These are phyloP conservation scores for Tricholoma saponaceum DNA, from an alignment of 768 basidiomycete species.

Conservation along the genomic window DNA sequence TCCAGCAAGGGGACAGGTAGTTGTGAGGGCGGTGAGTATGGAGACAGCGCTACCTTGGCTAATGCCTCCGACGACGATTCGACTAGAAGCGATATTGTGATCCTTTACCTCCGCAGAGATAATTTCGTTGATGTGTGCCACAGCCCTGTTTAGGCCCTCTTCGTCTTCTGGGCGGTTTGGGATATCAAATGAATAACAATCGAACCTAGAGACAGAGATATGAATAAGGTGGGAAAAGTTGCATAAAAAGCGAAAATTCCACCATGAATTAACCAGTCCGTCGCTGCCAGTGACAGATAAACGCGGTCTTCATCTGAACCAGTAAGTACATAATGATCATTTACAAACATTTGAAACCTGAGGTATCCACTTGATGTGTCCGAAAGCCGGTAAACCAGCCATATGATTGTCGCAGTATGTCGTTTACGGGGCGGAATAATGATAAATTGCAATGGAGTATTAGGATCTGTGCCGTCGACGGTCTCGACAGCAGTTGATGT, in stretches of 20 bases:
- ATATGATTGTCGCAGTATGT: slow-evolving; percentile 59
- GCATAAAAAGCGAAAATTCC: not conserved
- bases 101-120: too few relatives aligned
- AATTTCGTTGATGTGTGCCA: slow-evolving; percentile 50
- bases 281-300: slow-evolving; percentile 53
- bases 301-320: slow-evolving; percentile 12
- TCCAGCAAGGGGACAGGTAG: slow-evolving; percentile 49
- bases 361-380: slow-evolving; percentile 66
- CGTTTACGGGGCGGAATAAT: slow-evolving; percentile 7
- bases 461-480: too few relatives aligned
- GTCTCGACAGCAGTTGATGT: too few relatives aligned
- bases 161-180: too few relatives aligned
- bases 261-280: slow-evolving; percentile 53
- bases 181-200: slow-evolving; percentile 50
- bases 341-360: slow-evolving; percentile 23
- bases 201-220: slow-evolving; percentile 41
- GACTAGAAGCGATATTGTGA: slow-evolving; percentile 55
- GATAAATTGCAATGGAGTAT: not conserved
- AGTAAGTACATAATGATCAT: not conserved
- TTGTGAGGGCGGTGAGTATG: too few relatives aligned
- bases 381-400: slow-evolving; percentile 34
- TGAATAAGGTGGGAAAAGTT: not conserved
- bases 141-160: slow-evolving; percentile 47
- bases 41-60: slow-evolving; percentile 66
- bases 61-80: slow-evolving; percentile 72